phyloP scores from a whole-genome alignment of 768 basidiomycete species.

The Fomitopsis serialis region DNA sequence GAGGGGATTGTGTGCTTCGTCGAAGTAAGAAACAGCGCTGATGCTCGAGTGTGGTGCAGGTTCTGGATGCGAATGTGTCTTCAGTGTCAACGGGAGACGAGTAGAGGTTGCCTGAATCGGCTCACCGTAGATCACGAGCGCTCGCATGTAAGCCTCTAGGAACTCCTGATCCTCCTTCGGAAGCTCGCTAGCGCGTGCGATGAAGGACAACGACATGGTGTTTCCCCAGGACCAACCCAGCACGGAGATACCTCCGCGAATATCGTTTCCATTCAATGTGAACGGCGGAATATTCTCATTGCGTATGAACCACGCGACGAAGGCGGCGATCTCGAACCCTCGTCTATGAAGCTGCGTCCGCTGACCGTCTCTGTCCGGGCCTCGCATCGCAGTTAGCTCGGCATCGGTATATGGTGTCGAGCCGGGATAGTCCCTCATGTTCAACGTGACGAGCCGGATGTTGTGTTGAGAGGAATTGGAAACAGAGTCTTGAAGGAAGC shows the following conservation, averaged over 20 bases:
- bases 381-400: constrained; percentile 7
- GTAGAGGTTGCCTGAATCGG: not conserved
- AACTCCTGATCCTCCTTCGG: not conserved
- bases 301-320: constrained; percentile 29
- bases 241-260: constrained; percentile 9
- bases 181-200: constrained; percentile 6
- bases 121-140: constrained; percentile 8
- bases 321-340: constrained; percentile 28
- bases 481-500: constrained; percentile 6
- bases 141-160: constrained; percentile 4
- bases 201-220: constrained; percentile 6
- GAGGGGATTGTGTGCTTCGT: constrained; percentile 2
- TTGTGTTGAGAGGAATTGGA: constrained; percentile 11
- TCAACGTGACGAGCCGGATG: constrained; percentile 18
- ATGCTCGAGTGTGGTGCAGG: not conserved
- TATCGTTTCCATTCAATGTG: not conserved
- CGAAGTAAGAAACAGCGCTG: not conserved
- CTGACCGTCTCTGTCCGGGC: constrained; percentile 16
- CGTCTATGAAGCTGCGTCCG: constrained; percentile 22
- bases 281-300: constrained; percentile 21
- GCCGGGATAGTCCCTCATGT: constrained; percentile 21
- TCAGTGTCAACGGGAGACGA: not conserved
- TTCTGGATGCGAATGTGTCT: not conserved
- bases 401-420: constrained; percentile 12
- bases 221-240: constrained; percentile 13